Percentiles rank a stretch among this genome's conserved stretches.
These are phyloP conservation scores for Trichoderma simmonsii DNA, from an alignment of 2,329 filamentous ascomycete species.

Conservation along the genomic window DNA sequence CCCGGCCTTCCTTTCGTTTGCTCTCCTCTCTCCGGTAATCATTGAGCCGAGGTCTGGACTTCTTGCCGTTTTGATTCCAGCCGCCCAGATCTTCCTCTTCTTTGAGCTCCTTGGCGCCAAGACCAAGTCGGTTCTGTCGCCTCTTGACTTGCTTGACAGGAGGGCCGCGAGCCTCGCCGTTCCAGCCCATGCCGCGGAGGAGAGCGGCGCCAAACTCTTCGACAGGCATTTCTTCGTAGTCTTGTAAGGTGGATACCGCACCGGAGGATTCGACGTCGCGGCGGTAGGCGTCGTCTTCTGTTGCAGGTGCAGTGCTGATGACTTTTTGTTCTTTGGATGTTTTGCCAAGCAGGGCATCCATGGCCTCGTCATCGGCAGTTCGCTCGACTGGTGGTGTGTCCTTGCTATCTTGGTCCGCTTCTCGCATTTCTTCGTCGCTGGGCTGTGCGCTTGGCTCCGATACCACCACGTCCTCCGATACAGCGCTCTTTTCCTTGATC, in stretches of 20 bases:
- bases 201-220: slow-evolving; percentile 92
- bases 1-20: slow-evolving; percentile 42
- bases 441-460: not conserved
- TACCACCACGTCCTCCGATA: slow-evolving; percentile 49
- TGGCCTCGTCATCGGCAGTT: slow-evolving; percentile 51
- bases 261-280: slow-evolving; percentile 70
- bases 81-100: slow-evolving; percentile 70
- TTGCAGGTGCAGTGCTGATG: slow-evolving; percentile 46
- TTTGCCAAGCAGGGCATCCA: slow-evolving; percentile 64
- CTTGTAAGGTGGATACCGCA: slow-evolving; percentile 71
- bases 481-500: slow-evolving; percentile 47
- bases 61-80: slow-evolving; percentile 70
- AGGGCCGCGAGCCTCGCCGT: slow-evolving; percentile 58
- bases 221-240: slow-evolving; percentile 85
- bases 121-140: slow-evolving; percentile 77
- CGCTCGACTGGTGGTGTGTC: slow-evolving; percentile 17
- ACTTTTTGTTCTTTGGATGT: slow-evolving; percentile 43
- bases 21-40: slow-evolving; percentile 48
- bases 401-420: not conserved
- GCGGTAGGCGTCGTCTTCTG: slow-evolving; percentile 66
- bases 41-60: slow-evolving; percentile 45
- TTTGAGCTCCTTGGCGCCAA: slow-evolving; percentile 81
- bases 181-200: slow-evolving; percentile 93
- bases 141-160: slow-evolving; percentile 62
- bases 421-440: not conserved